Conservation (phyloP, 2,329 filamentous ascomycete genomes). For the Madurella mycetomatis region DNA sequence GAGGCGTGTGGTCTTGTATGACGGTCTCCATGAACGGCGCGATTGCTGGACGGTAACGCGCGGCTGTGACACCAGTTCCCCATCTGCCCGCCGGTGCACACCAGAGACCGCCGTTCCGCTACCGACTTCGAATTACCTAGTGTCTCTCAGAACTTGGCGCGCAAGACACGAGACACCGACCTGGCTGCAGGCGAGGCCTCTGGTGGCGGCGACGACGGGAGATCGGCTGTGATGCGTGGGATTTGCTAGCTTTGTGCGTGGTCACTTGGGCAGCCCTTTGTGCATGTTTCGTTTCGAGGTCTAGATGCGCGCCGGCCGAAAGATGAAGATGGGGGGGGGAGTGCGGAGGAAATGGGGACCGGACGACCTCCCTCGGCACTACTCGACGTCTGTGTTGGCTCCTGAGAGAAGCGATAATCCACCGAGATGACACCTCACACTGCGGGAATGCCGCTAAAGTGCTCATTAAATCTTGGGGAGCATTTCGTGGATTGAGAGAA, state of each 20-base stretch:
- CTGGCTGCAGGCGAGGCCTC: constrained; percentile 2
- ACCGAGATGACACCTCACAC: constrained; percentile 7
- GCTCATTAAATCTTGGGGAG: constrained; percentile 15
- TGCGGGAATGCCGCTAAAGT: constrained; percentile 9
- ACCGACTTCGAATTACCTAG: neutral
- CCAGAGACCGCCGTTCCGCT: constrained; percentile 16
- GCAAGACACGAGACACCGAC: constrained; percentile 5
- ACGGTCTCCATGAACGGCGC: constrained; percentile 69
- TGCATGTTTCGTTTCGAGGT: constrained; percentile 19
- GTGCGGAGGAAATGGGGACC: neutral
- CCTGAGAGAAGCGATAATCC: constrained; percentile 1
- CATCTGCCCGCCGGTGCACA: constrained; percentile 25
- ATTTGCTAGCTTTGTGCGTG: constrained; percentile 13
- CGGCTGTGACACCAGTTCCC: constrained; percentile 21
- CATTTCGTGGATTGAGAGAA: constrained; percentile 5
- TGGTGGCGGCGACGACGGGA: constrained; percentile 6
- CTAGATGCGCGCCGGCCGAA: constrained; percentile 12
- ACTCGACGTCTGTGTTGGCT: neutral
- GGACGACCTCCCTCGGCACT: constrained; percentile 7
- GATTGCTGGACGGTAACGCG: constrained; percentile 13
- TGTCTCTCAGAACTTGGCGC: neutral
- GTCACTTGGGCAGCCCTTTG: constrained; percentile 10
- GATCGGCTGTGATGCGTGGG: constrained; percentile 3
- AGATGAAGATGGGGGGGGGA: neutral
- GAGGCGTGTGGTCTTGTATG: constrained; percentile 78